Base-by-base conservation (phyloP, 2,329 filamentous ascomycete genomes). In the Microdochium bolleyi region DNA sequence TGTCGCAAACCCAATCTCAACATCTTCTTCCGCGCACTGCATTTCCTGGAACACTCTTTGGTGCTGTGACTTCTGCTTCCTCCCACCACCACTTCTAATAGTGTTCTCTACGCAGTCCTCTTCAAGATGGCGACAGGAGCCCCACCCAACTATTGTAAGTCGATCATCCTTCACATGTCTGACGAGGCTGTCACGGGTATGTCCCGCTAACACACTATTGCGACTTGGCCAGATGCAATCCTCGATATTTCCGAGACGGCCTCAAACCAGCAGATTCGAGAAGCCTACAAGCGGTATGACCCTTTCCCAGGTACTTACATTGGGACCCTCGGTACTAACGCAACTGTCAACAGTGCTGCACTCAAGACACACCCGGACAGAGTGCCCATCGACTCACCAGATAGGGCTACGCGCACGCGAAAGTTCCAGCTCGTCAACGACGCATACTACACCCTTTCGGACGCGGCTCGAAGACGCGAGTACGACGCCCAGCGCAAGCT, bases 291-390 rank as follows among this genome's bases (percentile, higher is more conserved):
- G 69, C 87, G 87, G 87, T 89, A 64, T 51, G 67, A 13, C 22
- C 3, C 24, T 3, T 19, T 3, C 11, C 3, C n/a, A n/a, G 24
- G 13, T n/a, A 27, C 16, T 27, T 14, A 10, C 13, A 19, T 8
- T 14, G 3, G 11, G 7, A 49, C 11, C 7, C 22, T 10, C 49
- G 16, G 16, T 32, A 52, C 59, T 64, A 57, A 64, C 49, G 38
- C 11, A 10, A 25, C 30, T n/a, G 10, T 37, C 24, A n/a, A 2
- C 64, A 91, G 88, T 66, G 88, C 89, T 62, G 92, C 92, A 4
- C 77, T 97, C 48, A 95, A 94, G 71, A 91, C 89, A 58, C 92
- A 97, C 68, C 92, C 92, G 1, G 94, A 99, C 68, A 88, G 94
- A 55, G 90, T 99, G 41, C 79, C 91, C 25, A 73, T 81, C 58